Base-by-base conservation (phyloP, 1,284 basidiomycete genomes). In the Grifola frondosa region DNA sequence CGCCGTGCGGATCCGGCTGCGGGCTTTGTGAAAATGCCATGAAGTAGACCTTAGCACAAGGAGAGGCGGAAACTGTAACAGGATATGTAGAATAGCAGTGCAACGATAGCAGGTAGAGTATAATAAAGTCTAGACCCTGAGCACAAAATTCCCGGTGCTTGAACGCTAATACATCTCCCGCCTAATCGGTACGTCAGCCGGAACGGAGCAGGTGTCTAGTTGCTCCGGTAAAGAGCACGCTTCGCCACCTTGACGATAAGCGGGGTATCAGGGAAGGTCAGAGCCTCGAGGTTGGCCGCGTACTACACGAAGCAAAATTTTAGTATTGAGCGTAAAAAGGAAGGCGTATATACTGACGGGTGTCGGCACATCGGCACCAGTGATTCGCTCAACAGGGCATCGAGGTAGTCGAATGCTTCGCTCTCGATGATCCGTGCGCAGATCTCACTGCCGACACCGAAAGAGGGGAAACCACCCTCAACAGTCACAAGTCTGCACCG, bases 361-460 rank as follows among this genome's bases (percentile, higher is more conserved):
- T 61, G 95, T 97, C 36, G 94, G 95, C 35, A 99, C 84, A 64
- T 98, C 91, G 54, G 97, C 95, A 62, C 97, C 97, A 50, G 97
- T 98, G 54, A 99, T 78, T 55, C 97, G 88, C 78, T 99, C 97
- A 41, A 97, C 91, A 20, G 96, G 91, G 96, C 95, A 71, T 99
- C 97, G 37, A 98, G 85, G 74, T 91, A 96, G 71, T 97, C 92
- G 63, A 95, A 97, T 6, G 91, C 94, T 58, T 95, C 88, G 59
- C 91, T 93, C 78, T 99, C 96, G 52, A 95, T 78, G 59, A 97
- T 89, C 69, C 96, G 92, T 12, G 96, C 95, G 58, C 91, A 92
- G 61, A 99, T 97, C 72, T 99, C 97, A 59, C 91, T 94, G 53
- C 96, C 96, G 44, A 99, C 94, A 73, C 97, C 93, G 68, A 98